A percentile compares a stretch with the other conserved stretches of the same genome.
Conservation (phyloP, 83 land plant species). For the Picea mariana region DNA sequence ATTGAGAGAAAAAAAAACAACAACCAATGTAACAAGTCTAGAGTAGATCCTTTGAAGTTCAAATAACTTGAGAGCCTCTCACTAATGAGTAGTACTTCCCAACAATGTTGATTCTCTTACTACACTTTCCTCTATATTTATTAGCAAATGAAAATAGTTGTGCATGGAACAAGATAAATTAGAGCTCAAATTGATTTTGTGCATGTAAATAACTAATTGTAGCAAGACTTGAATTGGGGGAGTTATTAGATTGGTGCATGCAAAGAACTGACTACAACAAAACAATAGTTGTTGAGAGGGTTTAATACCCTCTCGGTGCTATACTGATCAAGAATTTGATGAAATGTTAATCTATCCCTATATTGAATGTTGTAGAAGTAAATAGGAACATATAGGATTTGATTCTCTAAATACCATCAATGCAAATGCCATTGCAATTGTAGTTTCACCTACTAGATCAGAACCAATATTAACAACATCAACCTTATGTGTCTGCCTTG, state of each 20-base stretch:
- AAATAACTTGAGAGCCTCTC: slow-evolving; percentile 31
- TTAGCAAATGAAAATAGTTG: slow-evolving; percentile 30
- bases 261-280: slow-evolving; percentile 59
- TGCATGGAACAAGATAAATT: slow-evolving; percentile 28
- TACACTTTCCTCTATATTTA: slow-evolving; percentile 55
- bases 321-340: too few relatives aligned
- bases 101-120: slow-evolving; percentile 27
- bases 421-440: slow-evolving; percentile 90
- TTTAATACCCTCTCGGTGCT: too few relatives aligned
- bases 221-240: background rate
- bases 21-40: background rate
- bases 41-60: background rate
- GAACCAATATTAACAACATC: slow-evolving; percentile 69
- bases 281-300: background rate
- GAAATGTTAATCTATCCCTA: slow-evolving; percentile 6
- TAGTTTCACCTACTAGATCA: slow-evolving; percentile 82
- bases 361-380: slow-evolving; percentile 64
- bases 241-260: slow-evolving; percentile 61
- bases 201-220: background rate
- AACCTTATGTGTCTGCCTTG: slow-evolving; percentile 64
- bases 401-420: slow-evolving; percentile 57
- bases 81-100: slow-evolving; percentile 36
- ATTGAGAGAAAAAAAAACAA: too few relatives aligned
- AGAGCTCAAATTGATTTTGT: slow-evolving; percentile 4
- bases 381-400: slow-evolving; percentile 58